Base-by-base conservation (phyloP, 2,329 filamentous ascomycete genomes). In the Nemania diffusa region DNA sequence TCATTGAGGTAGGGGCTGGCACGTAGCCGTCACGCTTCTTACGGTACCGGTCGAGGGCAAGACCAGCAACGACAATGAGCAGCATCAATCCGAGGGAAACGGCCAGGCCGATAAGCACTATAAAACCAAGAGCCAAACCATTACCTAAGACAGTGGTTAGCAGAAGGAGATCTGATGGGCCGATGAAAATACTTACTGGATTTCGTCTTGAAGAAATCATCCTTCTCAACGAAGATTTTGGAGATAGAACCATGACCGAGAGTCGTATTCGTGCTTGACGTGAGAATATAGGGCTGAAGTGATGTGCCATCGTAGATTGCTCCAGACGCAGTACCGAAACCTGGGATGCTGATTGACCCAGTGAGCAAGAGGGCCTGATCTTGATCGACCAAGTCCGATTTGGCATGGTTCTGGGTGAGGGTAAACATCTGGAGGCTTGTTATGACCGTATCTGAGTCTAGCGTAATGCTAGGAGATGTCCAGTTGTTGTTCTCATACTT, bases 301-400 rank as follows among this genome's bases (percentile, higher is more conserved):
- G 84, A 82, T 11, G 90, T 93, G 73, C 96, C 96, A 75, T 98
- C 93, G 82, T 92, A 99, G 29, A 97, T 83, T 7, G 90, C 95
- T 8, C 93, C 94, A 15, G 95, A 97, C 5, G 91, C 93, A 64
- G 90, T 90, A 65, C 95, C 94, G 76, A 94, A 94, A 56, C 83
- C 82, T 0, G 91, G 88, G 20, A 98, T 84, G 71, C 89, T 86
- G 72, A 99, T 88, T 60, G 91, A 88, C 44, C 96, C 96, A n/a
- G 93, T 93, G 57, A 98, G 83, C 80, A 99, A 86, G 40, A 99
- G 87, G 3, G 89, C 86, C 77, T 96, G 89, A 69, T 89, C 84
- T 20, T 85, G 80, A 58, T 89, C 85, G 17, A 99, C 81, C 6
- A 94, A 82, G 42, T 87, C 80, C 1, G 87, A 89, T 15, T 84